Conservation (phyloP, 1,284 basidiomycete species). For the Ganoderma lingzhi region DNA sequence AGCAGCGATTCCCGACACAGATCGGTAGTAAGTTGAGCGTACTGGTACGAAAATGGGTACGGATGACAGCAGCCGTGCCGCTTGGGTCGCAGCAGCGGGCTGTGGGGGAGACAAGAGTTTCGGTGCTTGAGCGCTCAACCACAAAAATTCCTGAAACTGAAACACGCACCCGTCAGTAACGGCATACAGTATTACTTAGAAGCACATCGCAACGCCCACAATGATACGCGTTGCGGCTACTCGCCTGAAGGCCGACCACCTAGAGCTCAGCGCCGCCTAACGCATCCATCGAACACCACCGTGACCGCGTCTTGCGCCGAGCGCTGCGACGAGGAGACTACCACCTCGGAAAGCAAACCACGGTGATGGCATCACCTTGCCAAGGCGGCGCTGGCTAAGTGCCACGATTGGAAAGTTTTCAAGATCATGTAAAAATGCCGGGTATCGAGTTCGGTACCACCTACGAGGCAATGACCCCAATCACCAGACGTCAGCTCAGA, state of each 20-base stretch:
- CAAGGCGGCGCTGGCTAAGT: background rate
- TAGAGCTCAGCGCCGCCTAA: background rate
- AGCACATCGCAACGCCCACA: constrained; percentile 1
- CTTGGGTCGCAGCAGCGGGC: constrained; percentile 7
- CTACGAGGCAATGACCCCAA: constrained; percentile 2
- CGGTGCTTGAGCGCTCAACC: background rate
- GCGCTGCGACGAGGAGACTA: background rate
- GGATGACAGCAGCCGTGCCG: background rate
- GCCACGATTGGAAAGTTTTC: background rate
- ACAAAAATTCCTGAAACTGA: constrained; percentile 4
- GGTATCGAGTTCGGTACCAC: background rate
- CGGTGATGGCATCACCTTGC: background rate
- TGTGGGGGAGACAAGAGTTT: constrained; percentile 7
- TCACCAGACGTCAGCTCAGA: background rate
- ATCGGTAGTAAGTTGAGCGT: background rate
- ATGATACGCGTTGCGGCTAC: background rate
- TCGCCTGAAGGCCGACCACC: background rate
- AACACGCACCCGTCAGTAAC: background rate
- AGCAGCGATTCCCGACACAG: background rate
- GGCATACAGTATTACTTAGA: background rate
- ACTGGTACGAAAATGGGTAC: background rate
- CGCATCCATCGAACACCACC: background rate
- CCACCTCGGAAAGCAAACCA: background rate
- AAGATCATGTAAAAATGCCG: background rate
- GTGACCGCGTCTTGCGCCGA: background rate